Evolutionary conservation across 2,329 filamentous ascomycete genomes (phyloP).

Genomic region (Ilyonectria sp.): DNA sequence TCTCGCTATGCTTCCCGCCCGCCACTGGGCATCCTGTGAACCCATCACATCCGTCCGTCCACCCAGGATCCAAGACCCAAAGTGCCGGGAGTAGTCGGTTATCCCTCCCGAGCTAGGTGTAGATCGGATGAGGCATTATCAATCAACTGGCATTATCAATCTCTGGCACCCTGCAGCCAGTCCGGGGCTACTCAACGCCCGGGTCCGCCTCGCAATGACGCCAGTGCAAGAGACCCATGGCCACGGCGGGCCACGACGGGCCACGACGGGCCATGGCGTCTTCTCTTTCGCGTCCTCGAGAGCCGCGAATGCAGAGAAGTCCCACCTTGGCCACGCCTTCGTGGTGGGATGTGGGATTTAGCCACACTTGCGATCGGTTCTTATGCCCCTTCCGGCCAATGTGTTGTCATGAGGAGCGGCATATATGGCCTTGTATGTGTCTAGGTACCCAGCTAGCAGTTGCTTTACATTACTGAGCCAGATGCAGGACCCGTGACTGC

Average conservation of each 20-base stretch:
- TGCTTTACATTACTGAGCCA: not conserved
- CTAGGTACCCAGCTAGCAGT: not conserved
- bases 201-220: constrained; percentile 37
- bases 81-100: constrained; percentile 14
- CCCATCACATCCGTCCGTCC: constrained; percentile 12
- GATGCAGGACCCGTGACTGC: not conserved
- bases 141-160: constrained; percentile 47
- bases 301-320: constrained; percentile 21
- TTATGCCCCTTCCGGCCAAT: not conserved
- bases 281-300: constrained; percentile 21
- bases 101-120: constrained; percentile 17
- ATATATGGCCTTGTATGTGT: constrained; percentile 5
- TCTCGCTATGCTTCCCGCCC: not conserved
- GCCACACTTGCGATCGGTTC: not conserved
- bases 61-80: not conserved
- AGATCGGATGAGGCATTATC: constrained; percentile 45
- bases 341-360: not conserved
- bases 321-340: constrained; percentile 22
- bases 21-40: constrained; percentile 3
- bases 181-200: constrained; percentile 29
- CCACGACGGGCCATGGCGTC: constrained; percentile 4
- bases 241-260: constrained; percentile 11
- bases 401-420: constrained; percentile 12
- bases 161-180: constrained; percentile 30
- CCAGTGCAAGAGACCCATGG: constrained; percentile 37